Evolutionary conservation across 441 rosid genomes (phyloP), one percentile per base, ranked within the genome.

Genomic region (Euphorbia schlechtendalii): DNA sequence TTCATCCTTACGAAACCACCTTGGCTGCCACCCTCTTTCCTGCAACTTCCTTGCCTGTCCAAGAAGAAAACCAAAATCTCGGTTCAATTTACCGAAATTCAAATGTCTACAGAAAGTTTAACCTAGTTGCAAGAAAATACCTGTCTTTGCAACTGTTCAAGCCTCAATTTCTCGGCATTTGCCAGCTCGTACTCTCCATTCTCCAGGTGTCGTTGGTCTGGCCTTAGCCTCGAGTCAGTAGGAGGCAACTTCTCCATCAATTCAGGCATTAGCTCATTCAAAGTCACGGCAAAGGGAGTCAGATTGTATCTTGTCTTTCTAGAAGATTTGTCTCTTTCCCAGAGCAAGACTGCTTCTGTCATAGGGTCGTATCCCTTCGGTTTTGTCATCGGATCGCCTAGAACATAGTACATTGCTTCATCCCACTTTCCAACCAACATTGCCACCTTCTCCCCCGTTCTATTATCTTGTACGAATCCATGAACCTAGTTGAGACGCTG

Each of bases 11-110:
- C 48, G 69, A 60, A 90, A 94, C 99, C 99, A 94, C 67, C 88
- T 83, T 10, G 97, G 96, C 68, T 79, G 96, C 99, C 99, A 94
- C 14, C 99, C 99, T 68, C 86, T 85, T 78, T 90, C 99, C 84
- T 94, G 99, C 74, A 94, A 54, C 71, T 80, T 91, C 77, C 99
- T 89, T 64, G 99, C 97, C 99, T 94, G 83, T 43, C 60, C 32
- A 63, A 48, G 17, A 2, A 18, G n/a, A 17, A 30, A 40, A 38
- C 13, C 55, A 53, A 30, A 27, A 57, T 43, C 41, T 69, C 51
- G 12, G 36, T 25, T 22, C 63, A 18, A 14, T 21, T 14, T 13
- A n/a, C n/a, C n/a, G n/a, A n/a, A n/a, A n/a, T n/a, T n/a, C n/a
- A n/a, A n/a, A n/a, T n/a, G n/a, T n/a, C n/a, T n/a, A n/a, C n/a